Conservation (phyloP, 1,284 basidiomycete genomes). For the Wallemia ichthyophaga region DNA sequence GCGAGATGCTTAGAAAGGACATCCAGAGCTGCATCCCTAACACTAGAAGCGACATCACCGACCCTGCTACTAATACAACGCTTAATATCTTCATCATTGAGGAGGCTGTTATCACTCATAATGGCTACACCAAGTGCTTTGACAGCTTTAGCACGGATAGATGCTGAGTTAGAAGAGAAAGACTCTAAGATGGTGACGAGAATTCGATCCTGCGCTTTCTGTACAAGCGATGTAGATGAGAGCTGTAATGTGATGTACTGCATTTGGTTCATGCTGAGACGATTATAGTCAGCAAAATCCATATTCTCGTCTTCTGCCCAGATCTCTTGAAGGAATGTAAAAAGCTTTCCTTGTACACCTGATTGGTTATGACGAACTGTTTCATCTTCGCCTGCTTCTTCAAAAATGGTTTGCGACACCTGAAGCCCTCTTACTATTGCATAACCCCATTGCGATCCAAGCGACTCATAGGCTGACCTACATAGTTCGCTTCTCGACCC, state of each 20-base stretch:
- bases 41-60: not conserved
- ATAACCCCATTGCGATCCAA: constrained; percentile 36
- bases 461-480: constrained; percentile 44
- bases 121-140: not conserved
- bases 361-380: not conserved
- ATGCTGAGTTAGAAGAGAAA: not conserved
- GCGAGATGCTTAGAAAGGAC: not conserved
- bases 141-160: not conserved
- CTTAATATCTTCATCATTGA: not conserved
- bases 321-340: not conserved
- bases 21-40: not conserved
- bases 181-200: not conserved
- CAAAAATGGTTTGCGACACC: not conserved
- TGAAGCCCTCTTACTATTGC: constrained; percentile 34
- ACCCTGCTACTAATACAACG: not conserved
- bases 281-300: not conserved
- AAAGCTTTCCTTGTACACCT: not conserved
- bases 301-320: not conserved
- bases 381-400: not conserved
- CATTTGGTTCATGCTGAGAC: not conserved
- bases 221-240: not conserved
- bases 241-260: not conserved
- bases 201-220: not conserved
- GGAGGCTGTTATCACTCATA: not conserved
- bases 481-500: not conserved